phyloP scores from a whole-genome alignment of 805 yeast species.

The Metschnikowia sp. region DNA sequence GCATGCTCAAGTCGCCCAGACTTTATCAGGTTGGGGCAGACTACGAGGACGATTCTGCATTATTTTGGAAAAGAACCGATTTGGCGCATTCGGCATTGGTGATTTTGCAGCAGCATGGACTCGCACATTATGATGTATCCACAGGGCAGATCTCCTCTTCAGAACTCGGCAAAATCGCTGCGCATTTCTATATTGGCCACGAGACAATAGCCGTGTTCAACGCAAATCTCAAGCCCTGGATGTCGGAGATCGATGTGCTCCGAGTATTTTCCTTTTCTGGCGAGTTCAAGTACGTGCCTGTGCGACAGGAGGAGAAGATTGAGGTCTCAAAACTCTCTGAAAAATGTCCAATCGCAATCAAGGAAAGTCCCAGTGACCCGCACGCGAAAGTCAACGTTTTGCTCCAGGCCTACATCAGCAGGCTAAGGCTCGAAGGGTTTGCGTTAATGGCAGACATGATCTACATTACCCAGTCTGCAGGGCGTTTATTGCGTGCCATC shows the following conservation, averaged over 20 bases:
- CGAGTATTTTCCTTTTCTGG: slow-evolving; percentile 75
- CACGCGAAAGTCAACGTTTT: slow-evolving; percentile 75
- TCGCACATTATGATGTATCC: slow-evolving; percentile 54
- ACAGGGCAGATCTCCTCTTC: slow-evolving; percentile 42
- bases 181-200: slow-evolving; percentile 79
- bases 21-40: slow-evolving; percentile 74
- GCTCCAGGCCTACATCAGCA: slow-evolving; percentile 83
- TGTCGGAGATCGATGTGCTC: slow-evolving; percentile 69
- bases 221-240: slow-evolving; percentile 58
- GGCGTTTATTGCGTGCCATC: slow-evolving; percentile 81
- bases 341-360: slow-evolving; percentile 82
- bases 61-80: slow-evolving; percentile 57
- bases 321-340: slow-evolving; percentile 70
- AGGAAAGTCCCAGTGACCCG: slow-evolving; percentile 66
- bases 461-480: slow-evolving; percentile 89
- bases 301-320: slow-evolving; percentile 78
- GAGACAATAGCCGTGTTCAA: slow-evolving; percentile 69
- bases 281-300: slow-evolving; percentile 81
- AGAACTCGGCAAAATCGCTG: slow-evolving; percentile 78
- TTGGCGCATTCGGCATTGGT: slow-evolving; percentile 74
- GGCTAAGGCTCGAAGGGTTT: slow-evolving; percentile 74
- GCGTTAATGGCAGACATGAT: slow-evolving; percentile 92
- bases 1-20: slow-evolving; percentile 73
- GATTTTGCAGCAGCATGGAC: slow-evolving; percentile 51
- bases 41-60: slow-evolving; percentile 45